Base-by-base conservation (phyloP, 2,329 filamentous ascomycete species). In the Ambrosiella cleistominuta region DNA sequence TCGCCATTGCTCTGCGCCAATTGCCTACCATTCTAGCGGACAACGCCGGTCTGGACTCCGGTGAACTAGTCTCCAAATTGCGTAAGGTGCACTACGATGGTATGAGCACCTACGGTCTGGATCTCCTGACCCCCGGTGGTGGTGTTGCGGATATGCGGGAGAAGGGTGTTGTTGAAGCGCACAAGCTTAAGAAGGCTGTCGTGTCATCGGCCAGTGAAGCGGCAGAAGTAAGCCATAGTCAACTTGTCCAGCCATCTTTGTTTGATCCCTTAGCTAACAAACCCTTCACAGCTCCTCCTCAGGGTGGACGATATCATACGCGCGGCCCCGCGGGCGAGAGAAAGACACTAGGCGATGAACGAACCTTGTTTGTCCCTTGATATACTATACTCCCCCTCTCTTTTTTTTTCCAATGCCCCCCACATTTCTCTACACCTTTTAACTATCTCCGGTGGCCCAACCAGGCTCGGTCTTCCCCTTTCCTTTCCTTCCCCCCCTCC, bases 301-400 rank as follows among this genome's bases (percentile, higher is more conserved):
- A 81, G 93, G 68, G 93, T 98, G 56, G 93, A 98, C 74, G 93
- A 97, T 71, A 98, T 98, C 70, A 97, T 98, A 69, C 84, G 91
- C 62, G 87, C 88, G 56, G 93, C 93, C 56, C 93, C 93, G 57
- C 78, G 93, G 69, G 82, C 80, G 72, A 78, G 88, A 62, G 86
- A 91, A 70, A 80, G 86, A 65, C 83, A 85, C 77, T 87, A 57
- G 58, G 57, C 35, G 36, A 55, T 17, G 52, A 17, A 35, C 45
- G 17, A 50, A 13, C 27, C 54, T 19, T 50, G 38, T 44, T 11
- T 54, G 36, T 49, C 49, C 38, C 57, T 52, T 7, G 39, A 54
- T 54, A 50, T 60, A 45, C 39, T 57, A 47, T 54, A 45, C 57
- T 42, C 49, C 17, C 17, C 27, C 49, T 40, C 38, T 8, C 44